Evolutionary conservation across 2,329 filamentous ascomycete genomes (phyloP), one percentile per base, ranked within the genome.

Genomic region (Fusarium nematophilum): DNA sequence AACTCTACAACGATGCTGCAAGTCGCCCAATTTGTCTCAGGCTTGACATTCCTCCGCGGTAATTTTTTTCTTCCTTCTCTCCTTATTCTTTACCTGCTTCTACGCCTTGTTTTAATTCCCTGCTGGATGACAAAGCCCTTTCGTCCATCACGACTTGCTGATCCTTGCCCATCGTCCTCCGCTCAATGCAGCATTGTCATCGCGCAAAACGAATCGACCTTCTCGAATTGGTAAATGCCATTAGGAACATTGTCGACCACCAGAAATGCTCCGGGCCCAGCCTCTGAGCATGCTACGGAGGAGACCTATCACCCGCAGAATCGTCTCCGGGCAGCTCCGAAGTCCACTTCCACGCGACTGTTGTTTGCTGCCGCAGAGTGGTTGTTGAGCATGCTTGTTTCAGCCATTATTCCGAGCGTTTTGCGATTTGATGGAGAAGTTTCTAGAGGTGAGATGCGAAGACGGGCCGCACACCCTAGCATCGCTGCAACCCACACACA

Each of bases 111-210:
- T n/a, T n/a, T n/a, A n/a, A n/a, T n/a, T n/a, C n/a, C n/a, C n/a
- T n/a, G 18, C 21, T 34, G 18, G 17, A 34, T 42, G 40, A n/a
- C n/a, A n/a, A n/a, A n/a, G 14, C 36, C 15, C 36, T 27, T 40
- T 31, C 26, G 26, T 17, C 31, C 14, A 10, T 14, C 17, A 54
- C 51, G 49, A 37, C 45, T 42, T 57, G 31, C 51, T 30, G 27
- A 18, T 27, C 34, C 26, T 52, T 45, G 34, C 23, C 10, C 18
- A 29, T 57, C 50, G 29, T 50, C 34, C 26, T 36, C 54, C 49
- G 10, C 34, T 46, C 42, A 63, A 33, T 33, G 59, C 33, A 59
- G 43, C 48, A 62, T 55, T 39, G 49, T 59, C 49, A 43, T 37
- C 33, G 62, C 49, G 39, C 44, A n/a, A 43, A 34, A 55, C 48